Evolutionary conservation across 352 stramenopile species (phyloP).

Genomic region (Phytophthora megakarya): DNA sequence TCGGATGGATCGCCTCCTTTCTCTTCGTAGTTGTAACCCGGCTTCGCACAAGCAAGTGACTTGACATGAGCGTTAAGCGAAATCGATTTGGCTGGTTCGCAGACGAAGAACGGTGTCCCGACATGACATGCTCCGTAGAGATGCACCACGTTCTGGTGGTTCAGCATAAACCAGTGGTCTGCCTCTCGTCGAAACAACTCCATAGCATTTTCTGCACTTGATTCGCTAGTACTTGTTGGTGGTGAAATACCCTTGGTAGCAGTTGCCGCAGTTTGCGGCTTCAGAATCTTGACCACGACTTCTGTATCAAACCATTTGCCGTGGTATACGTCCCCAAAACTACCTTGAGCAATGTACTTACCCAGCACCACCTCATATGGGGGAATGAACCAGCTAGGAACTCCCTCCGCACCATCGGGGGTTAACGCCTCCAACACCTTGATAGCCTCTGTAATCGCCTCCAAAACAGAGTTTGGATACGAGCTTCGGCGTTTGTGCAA

Average conservation of each 20-base stretch:
- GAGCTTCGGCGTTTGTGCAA: slow-evolving; percentile 29
- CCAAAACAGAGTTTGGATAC: slow-evolving; percentile 29
- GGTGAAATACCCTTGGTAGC: slow-evolving; percentile 4
- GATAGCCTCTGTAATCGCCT: slow-evolving; percentile 21
- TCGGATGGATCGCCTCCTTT: slow-evolving; percentile 21
- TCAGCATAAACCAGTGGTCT: slow-evolving; percentile 38
- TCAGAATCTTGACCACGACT: slow-evolving; percentile 39
- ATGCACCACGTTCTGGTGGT: slow-evolving; percentile 40
- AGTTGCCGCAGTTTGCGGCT: background rate
- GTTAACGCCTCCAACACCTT: slow-evolving; percentile 13
- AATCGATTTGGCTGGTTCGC: slow-evolving; percentile 30
- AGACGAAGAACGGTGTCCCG: slow-evolving; percentile 36
- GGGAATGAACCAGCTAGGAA: slow-evolving; percentile 40
- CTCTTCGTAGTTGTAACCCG: slow-evolving; percentile 19
- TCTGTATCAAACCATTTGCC: slow-evolving; percentile 38
- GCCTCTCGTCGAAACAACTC: slow-evolving; percentile 36
- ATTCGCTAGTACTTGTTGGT: slow-evolving; percentile 8
- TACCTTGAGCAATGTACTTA: slow-evolving; percentile 17
- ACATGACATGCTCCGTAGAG: slow-evolving; percentile 42
- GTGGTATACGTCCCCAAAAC: slow-evolving; percentile 32
- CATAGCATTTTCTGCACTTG: slow-evolving; percentile 22
- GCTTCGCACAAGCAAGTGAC: slow-evolving; percentile 13
- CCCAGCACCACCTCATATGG: slow-evolving; percentile 33
- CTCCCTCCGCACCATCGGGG: slow-evolving; percentile 3
- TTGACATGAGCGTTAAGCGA: slow-evolving; percentile 27